Base-by-base conservation (phyloP, 2,329 filamentous ascomycete species). In the Alternaria conjuncta region DNA sequence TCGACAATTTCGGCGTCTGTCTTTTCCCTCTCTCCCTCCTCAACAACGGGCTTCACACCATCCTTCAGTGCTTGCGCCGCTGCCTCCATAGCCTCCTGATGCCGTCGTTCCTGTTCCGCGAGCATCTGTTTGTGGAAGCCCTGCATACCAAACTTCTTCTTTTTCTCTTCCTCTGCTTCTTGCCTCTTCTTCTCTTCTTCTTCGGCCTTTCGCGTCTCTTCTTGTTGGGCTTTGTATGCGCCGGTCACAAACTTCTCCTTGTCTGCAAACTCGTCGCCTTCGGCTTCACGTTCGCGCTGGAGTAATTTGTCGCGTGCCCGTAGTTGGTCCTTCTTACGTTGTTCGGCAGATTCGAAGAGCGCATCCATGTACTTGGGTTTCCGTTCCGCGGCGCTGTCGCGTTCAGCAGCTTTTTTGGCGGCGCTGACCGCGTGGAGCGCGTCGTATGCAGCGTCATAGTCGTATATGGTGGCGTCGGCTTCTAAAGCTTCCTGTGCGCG, bases 201-300 rank as follows among this genome's bases (percentile, higher is more conserved):
- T 74, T 94, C 91, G 9, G 92, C 75, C 58, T 85, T 83, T 69
- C 85, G 83, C 68, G 92, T 89, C 78, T 94, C 92, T 76, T 91
- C 91, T 74, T 94, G 92, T 75, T 95, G 92, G 74, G 86, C 86
- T 82, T 92, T 93, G 78, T 96, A 96, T 36, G 92, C 92, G 61
- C 89, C 90, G 0, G 92, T 96, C 32, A 96, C 93, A 70, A 96
- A 96, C 79, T 90, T 92, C 76, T 96, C 93, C 82, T 94, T 96
- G 72, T 90, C 92, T 0, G 87, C 90, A 72, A 89, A 96, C 74
- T 91, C 90, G 32, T 95, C 92, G 18, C 92, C 92, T 77, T 96
- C 93, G 0, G 88, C 90, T 72, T 92, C 92, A 49, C 92, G 86
- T 77, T 96, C 92, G 23, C 89, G 86, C 71, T 92, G 89, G 71